A percentile compares a stretch with the other conserved stretches of the same genome.
Conservation (phyloP, 305 asterid species). For the Fraxinus latifolia region DNA sequence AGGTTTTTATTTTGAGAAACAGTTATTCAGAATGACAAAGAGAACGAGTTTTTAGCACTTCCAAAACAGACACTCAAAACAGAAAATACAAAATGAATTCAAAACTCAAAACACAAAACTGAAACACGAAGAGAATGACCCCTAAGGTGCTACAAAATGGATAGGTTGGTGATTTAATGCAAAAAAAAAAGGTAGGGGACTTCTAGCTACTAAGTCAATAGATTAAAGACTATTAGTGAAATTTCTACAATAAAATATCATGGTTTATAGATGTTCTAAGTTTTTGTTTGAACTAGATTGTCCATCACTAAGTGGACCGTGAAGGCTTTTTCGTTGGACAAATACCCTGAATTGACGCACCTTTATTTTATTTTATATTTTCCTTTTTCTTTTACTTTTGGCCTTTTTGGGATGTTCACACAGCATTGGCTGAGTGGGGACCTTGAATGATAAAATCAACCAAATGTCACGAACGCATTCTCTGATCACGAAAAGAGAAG, state of each 20-base stretch:
- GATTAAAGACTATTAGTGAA: neutral
- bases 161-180: neutral
- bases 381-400: neutral
- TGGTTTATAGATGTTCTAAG: neutral
- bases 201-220: neutral
- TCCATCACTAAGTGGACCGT: neutral
- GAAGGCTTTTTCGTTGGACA: neutral
- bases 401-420: neutral
- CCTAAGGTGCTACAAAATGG: neutral
- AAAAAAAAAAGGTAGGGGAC: neutral
- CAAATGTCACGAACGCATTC: neutral
- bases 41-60: too few relatives aligned
- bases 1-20: too few relatives aligned
- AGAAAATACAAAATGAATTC: too few relatives aligned
- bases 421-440: neutral
- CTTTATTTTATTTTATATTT: neutral
- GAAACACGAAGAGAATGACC: too few relatives aligned
- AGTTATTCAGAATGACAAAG: too few relatives aligned
- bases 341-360: neutral
- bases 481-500: too few relatives aligned
- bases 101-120: too few relatives aligned
- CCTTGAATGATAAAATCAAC: neutral
- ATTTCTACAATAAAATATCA: neutral
- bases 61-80: too few relatives aligned
- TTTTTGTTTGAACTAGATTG: neutral